These are phyloP conservation scores for Xylaria sp. DNA, from an alignment of 2,329 filamentous ascomycete genomes.

Conservation along the genomic window DNA sequence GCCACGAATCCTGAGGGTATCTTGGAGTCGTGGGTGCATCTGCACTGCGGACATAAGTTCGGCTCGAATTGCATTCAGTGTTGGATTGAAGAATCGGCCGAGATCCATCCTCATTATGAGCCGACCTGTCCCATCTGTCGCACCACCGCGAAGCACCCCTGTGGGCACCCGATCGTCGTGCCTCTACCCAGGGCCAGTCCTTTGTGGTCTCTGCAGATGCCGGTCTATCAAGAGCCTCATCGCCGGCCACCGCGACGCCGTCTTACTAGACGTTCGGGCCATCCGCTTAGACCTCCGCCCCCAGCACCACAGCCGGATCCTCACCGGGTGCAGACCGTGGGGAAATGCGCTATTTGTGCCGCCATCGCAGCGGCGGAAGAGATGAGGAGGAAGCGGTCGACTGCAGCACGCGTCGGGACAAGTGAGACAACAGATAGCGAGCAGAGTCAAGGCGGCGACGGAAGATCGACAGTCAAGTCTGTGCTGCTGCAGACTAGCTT, in stretches of 20 bases:
- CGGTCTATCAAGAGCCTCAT: too few species aligned
- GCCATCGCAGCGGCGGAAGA: conserved; percentile 35
- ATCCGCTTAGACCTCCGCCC: conserved; percentile 10
- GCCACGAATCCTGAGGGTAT: conserved; percentile 45
- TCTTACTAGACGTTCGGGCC: conserved; percentile 17
- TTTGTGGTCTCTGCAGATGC: too few species aligned
- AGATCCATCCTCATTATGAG: conserved; percentile 40
- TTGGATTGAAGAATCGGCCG: conserved; percentile 47
- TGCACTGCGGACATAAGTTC: conserved; percentile 53
- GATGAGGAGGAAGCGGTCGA: conserved; percentile 18
- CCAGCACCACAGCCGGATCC: conserved; percentile 1
- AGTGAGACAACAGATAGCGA: background rate
- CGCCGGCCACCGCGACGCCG: conserved; percentile 19
- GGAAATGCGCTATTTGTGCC: conserved; percentile 37
- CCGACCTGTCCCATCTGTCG: conserved; percentile 51
- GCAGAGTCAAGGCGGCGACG: conserved; percentile 5
- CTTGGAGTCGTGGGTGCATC: conserved; percentile 47
- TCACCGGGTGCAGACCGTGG: conserved; percentile 34
- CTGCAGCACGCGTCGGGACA: background rate
- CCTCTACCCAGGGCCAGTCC: conserved; percentile 15
- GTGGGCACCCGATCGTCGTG: conserved; percentile 37
- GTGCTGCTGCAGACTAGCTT: conserved; percentile 24
- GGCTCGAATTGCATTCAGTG: conserved; percentile 51
- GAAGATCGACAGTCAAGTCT: conserved; percentile 20
- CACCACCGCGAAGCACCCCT: conserved; percentile 40